Conservation (phyloP, 108 stramenopile species). For the Conticribra guillardii region DNA sequence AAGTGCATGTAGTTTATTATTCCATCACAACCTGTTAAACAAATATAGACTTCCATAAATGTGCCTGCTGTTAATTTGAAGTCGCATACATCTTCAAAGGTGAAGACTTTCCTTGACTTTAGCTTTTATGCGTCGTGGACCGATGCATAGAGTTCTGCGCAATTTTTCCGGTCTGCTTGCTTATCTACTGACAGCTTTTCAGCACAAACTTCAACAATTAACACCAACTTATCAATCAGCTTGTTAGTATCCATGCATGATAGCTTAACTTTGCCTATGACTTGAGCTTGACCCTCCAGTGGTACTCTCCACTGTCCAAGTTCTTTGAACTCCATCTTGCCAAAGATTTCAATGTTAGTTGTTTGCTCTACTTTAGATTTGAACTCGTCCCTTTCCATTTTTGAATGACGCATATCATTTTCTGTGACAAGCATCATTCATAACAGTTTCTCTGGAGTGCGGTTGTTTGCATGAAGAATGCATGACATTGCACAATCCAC, state of each 20-base stretch:
- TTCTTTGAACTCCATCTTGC: not conserved
- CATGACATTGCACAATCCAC: not conserved
- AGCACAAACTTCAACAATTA: no score
- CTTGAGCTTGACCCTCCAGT: no score
- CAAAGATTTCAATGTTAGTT: no score
- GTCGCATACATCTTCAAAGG: not conserved
- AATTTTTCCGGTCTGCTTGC: not conserved
- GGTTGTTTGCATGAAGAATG: not conserved
- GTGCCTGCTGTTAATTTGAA: not conserved
- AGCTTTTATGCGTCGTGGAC: not conserved
- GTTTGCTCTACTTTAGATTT: not conserved
- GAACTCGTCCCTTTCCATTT: not conserved
- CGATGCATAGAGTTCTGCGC: not conserved
- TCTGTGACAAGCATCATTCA: not conserved
- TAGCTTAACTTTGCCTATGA: no score
- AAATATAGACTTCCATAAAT: not conserved
- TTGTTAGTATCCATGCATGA: no score
- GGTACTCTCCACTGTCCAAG: no score
- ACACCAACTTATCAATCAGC: no score
- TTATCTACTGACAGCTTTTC: not conserved
- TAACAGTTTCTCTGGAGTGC: not conserved
- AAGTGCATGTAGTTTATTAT: conserved; percentile 30
- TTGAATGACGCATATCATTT: not conserved
- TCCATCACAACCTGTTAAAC: conserved; percentile 2
- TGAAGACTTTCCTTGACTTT: not conserved